Base-by-base conservation (phyloP, 2,329 filamentous ascomycete species). In the Penicillium corylophilum region DNA sequence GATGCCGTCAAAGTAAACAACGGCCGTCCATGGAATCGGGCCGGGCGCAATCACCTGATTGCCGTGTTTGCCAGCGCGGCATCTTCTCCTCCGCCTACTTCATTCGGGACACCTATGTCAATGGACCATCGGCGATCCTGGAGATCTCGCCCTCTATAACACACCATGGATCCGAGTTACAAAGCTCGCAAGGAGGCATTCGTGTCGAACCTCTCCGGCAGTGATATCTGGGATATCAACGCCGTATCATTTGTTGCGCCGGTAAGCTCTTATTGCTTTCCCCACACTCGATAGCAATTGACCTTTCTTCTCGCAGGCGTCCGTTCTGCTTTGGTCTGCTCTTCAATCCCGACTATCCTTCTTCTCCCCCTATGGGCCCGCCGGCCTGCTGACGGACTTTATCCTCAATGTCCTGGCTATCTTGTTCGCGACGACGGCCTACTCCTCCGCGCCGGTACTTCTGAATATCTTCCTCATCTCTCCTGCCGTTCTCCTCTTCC, bases 161-260 rank as follows among this genome's bases (percentile, higher is more conserved):
- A 35, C 33, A 65, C 45, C 8, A 73, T 72, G 72, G 68, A 71
- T 39, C 60, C 67, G 47, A 86, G 81, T 73, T 96, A 96, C 79
- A 99, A 96, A 76, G 83, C 88, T 65, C 81, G 88, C 62, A 99
- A 99, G 77, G 92, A 95, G 78, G 90, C 90, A 68, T 96, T 96
- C 71, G 94, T 99, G 66, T 96, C 93, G 48, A 89, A 91, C 70
- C 83, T 96, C 26, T 86, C 87, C 6, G 94, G 94, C 36, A 90
- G 94, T 53, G 82, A 85, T 28, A 85, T 95, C 54, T 77, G 81
- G 61, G 94, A 99, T 71, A 92, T 99, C 75, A 93, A 92, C 70
- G 82, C 83, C 63, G 89, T 97, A 62, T 90, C 89, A 43, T 82
- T 89, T 44, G 87, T 95, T 58, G 90, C 90, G 67, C 86, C 92